Conservation (phyloP, 805 yeast species). For the Sugiyamaella valdiviana region DNA sequence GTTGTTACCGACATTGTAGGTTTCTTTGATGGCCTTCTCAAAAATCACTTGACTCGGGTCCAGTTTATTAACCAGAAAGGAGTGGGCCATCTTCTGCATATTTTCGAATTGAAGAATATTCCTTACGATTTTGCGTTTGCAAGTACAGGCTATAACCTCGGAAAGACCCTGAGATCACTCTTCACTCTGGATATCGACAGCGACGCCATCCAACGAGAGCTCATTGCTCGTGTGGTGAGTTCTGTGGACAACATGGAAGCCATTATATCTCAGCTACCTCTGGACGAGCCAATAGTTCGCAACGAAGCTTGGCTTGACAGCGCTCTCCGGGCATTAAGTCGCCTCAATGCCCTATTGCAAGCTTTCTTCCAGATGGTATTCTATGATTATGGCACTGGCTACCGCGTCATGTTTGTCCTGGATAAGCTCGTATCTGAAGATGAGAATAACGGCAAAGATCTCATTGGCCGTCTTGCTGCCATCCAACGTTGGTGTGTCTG, state of each 20-base stretch:
- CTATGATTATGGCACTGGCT: conserved; percentile 23
- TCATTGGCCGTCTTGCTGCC: conserved; percentile 21
- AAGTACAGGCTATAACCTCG: conserved; percentile 20
- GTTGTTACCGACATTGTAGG: conserved; percentile 15
- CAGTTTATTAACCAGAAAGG: conserved; percentile 28
- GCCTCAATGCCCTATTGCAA: conserved; percentile 14
- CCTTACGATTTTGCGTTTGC: conserved; percentile 31
- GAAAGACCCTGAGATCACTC: conserved; percentile 17
- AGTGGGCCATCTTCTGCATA: conserved; percentile 17
- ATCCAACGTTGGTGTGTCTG: conserved; percentile 26
- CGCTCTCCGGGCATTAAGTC: conserved; percentile 9
- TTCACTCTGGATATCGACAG: conserved; percentile 22
- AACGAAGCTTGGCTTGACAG: conserved; percentile 8
- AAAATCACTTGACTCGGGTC: conserved; percentile 25
- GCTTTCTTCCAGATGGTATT: conserved; percentile 22
- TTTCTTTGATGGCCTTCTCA: conserved; percentile 29
- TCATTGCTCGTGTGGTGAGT: conserved; percentile 8
- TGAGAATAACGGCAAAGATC: conserved; percentile 6
- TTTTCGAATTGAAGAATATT: conserved; percentile 22
- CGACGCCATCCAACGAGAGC: conserved; percentile 16
- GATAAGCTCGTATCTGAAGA: conserved; percentile 10
- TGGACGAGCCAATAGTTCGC: conserved; percentile 1
- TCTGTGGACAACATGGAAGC: conserved; percentile 4
- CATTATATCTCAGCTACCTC: conserved; percentile 1
- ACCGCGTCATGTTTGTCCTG: conserved; percentile 19